Percentiles rank a stretch among this genome's conserved stretches.
These are phyloP conservation scores for Globisporangium mamillatum DNA, from an alignment of 352 stramenopile species.

Conservation along the genomic window DNA sequence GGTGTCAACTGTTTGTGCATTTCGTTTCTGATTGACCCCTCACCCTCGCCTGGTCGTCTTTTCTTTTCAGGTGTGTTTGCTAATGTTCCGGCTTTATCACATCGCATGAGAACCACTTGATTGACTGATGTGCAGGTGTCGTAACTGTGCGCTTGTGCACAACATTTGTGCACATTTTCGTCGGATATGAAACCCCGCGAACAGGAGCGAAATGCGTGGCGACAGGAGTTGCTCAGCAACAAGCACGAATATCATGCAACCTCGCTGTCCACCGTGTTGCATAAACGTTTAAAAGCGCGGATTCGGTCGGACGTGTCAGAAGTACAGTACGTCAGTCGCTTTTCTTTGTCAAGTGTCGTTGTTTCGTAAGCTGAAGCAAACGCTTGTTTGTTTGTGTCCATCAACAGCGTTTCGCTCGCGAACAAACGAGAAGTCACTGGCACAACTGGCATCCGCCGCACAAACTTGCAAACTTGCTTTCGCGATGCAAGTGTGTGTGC, in stretches of 20 bases:
- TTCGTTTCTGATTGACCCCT: background rate
- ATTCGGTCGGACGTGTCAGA: background rate
- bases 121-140: background rate
- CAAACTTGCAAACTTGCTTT: background rate
- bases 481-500: background rate
- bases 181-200: background rate
- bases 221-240: background rate
- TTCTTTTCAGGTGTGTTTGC: slow-evolving; percentile 7
- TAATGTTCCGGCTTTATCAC: slow-evolving; percentile 17
- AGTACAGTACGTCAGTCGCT: background rate
- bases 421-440: background rate
- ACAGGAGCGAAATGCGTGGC: background rate
- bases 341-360: background rate
- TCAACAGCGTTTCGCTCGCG: background rate
- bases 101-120: background rate
- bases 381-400: background rate
- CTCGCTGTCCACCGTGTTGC: background rate
- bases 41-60: background rate
- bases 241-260: background rate
- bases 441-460: background rate
- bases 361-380: slow-evolving; percentile 6
- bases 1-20: background rate
- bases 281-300: background rate
- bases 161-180: background rate
- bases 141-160: background rate